Evolutionary conservation across 768 basidiomycete species (phyloP).

Genomic region (Trametes sanguinea): DNA sequence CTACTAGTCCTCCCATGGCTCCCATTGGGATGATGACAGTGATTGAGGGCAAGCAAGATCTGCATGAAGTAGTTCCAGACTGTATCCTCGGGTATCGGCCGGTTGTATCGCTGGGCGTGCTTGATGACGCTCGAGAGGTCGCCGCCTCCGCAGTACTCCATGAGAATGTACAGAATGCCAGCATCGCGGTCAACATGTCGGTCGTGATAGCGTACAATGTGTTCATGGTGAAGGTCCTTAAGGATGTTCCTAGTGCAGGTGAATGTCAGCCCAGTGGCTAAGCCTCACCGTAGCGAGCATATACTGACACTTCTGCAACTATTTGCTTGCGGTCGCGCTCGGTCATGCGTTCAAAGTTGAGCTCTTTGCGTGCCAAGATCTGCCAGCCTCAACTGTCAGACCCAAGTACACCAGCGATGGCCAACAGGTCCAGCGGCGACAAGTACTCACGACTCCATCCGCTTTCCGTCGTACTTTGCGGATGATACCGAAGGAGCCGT

Average conservation of each 20-base stretch:
- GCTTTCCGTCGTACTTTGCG: constrained; percentile 86
- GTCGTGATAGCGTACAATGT: constrained; percentile 96
- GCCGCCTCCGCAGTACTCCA: constrained; percentile 99
- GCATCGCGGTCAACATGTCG: constrained; percentile 87
- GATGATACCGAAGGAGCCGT: constrained; percentile 97
- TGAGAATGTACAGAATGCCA: constrained; percentile 93
- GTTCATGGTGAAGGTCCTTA: constrained; percentile 91
- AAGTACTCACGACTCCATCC: constrained; percentile 72
- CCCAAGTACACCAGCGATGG: not conserved
- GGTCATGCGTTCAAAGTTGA: constrained; percentile 96
- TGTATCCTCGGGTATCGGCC: constrained; percentile 85
- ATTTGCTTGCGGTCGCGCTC: constrained; percentile 97
- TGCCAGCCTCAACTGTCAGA: constrained; percentile 32
- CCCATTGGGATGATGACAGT: constrained; percentile 83
- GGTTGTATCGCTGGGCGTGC: constrained; percentile 63
- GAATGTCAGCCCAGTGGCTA: constrained; percentile 8
- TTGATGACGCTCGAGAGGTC: constrained; percentile 91
- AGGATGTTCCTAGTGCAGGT: constrained; percentile 76
- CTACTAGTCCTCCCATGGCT: constrained; percentile 47
- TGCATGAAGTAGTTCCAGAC: constrained; percentile 98
- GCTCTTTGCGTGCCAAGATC: constrained; percentile 90
- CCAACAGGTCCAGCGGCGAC: not conserved
- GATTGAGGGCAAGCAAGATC: constrained; percentile 82
- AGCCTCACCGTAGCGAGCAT: not conserved
- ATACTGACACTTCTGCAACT: constrained; percentile 91